Base-by-base conservation (phyloP, 345 rosid species). In the Citrus sinensis region DNA sequence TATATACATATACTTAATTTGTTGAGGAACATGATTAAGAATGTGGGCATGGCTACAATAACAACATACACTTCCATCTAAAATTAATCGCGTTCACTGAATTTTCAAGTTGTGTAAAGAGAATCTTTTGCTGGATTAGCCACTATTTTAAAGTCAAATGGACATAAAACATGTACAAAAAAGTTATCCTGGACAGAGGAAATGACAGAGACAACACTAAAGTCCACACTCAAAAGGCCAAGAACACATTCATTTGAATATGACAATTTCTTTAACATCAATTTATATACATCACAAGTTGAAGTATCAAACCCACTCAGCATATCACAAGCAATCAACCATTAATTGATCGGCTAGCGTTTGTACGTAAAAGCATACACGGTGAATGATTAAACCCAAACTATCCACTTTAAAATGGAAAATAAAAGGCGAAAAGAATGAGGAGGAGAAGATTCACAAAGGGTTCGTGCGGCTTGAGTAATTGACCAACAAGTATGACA, bases 161-260 rank as follows among this genome's bases (percentile, higher is more conserved):
- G 54, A 14, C 7, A 37, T 8, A 34, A 65, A 17, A 25, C 27
- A 56, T 37, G 65, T 24, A n/a, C 7, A n/a, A 10, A 17, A 3
- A 64, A 60, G 64, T 37, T 10, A n/a, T 51, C 39, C 13, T 59
- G 66, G 22, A 49, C 29, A 61, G n/a, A 56, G 40, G 55, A 22
- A 2, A 72, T 49, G 79, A 67, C 42, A 58, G 7, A 39, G 78
- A 76, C 80, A 25, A 17, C 74, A 35, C 76, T n/a, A 25, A 29
- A 71, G 66, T 76, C 82, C 70, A 58, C 80, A 35, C 73, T 1
- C 27, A n/a, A 35, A 46, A 46, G 62, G 51, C 51, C 14, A n/a
- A 63, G 51, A 54, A 56, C 80, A 79, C 30, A 59, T 73, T 82
- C 77, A 78, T 71, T 79, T 49, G 67, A 61, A 59, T 17, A 20